A percentile compares a stretch with the other conserved stretches of the same genome.
These are phyloP conservation scores for Discostella stelligera DNA, from an alignment of 352 stramenopile species.

Conservation along the genomic window DNA sequence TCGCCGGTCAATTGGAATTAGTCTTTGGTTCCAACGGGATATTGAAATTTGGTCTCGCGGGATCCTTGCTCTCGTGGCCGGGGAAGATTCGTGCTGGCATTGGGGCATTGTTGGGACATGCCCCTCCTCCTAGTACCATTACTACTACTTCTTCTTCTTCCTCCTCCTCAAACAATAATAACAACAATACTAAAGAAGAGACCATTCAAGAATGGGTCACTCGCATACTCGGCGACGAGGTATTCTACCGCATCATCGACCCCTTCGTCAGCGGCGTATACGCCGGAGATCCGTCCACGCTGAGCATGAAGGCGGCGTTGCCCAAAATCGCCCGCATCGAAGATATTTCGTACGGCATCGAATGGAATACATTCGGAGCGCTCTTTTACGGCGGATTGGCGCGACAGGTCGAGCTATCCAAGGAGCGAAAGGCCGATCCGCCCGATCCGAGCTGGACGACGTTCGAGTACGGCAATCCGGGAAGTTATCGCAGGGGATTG, in stretches of 20 bases:
- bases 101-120: slow-evolving; percentile 78
- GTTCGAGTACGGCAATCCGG: slow-evolving; percentile 82
- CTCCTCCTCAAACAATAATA: background rate
- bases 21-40: slow-evolving; percentile 76
- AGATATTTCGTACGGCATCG: slow-evolving; percentile 68
- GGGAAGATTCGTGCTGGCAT: slow-evolving; percentile 84
- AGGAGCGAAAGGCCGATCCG: slow-evolving; percentile 73
- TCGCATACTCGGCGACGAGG: slow-evolving; percentile 83
- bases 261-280: slow-evolving; percentile 88
- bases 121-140: slow-evolving; percentile 44
- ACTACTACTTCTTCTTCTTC: slow-evolving; percentile 2
- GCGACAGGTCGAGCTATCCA: slow-evolving; percentile 68
- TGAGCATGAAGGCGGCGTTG: slow-evolving; percentile 84
- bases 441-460: slow-evolving; percentile 62
- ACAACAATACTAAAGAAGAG: slow-evolving; percentile 58
- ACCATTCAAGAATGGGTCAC: slow-evolving; percentile 83
- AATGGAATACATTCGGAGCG: slow-evolving; percentile 76
- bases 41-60: slow-evolving; percentile 70
- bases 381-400: slow-evolving; percentile 79
- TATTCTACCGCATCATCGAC: slow-evolving; percentile 85
- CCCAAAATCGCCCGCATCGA: slow-evolving; percentile 83
- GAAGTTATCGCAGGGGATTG: slow-evolving; percentile 80
- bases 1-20: slow-evolving; percentile 74
- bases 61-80: slow-evolving; percentile 83
- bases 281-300: slow-evolving; percentile 83